Evolutionary conservation across 2,329 filamentous ascomycete genomes (phyloP), one percentile per base, ranked within the genome.

Genomic region (Septoria linicola): DNA sequence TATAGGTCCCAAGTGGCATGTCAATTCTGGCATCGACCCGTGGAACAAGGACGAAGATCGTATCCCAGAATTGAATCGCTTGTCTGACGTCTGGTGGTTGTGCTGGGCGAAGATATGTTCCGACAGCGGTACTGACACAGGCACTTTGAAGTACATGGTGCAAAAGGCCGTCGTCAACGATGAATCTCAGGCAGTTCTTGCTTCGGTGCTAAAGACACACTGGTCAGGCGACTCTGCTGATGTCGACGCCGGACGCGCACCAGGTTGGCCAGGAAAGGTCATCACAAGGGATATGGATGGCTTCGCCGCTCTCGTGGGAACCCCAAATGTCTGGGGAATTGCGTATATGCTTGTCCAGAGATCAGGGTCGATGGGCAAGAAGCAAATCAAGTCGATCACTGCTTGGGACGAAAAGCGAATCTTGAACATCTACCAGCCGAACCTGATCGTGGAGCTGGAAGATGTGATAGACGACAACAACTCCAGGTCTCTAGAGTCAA

Each of bases 371-470:
- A 19, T 59, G 19, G 57, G 55, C 1, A 46, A 23, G 52, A 51
- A 48, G 40, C 21, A 47, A 13, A 42, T 59, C 23, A 54, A 42
- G 25, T 40, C 43, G n/a, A 49, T 59, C 35, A 46, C 23, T n/a
- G 34, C 41, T 2, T 59, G 47, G 42, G 46, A 46, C n/a, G 32
- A 23, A 21, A 2, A 39, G 25, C 42, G 42, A 17, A 11, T 25
- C 5, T 11, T 16, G 13, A 16, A 10, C 6, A 44, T 39, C n/a
- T 53, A 55, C 16, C 31, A 47, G 27, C 55, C 52, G 14, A 47
- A 51, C 32, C 21, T 59, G 35, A 27, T 58, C 13, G 30, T 59
- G n/a, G 57, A 59, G 35, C 31, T 59, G 43, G 57, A 48, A 23
- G 40, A 43, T 31, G 44, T 48, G 16, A 27, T 27, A 10, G 23